Evolutionary conservation across 257 asterid species (phyloP).

Genomic region (Solanum piurae): DNA sequence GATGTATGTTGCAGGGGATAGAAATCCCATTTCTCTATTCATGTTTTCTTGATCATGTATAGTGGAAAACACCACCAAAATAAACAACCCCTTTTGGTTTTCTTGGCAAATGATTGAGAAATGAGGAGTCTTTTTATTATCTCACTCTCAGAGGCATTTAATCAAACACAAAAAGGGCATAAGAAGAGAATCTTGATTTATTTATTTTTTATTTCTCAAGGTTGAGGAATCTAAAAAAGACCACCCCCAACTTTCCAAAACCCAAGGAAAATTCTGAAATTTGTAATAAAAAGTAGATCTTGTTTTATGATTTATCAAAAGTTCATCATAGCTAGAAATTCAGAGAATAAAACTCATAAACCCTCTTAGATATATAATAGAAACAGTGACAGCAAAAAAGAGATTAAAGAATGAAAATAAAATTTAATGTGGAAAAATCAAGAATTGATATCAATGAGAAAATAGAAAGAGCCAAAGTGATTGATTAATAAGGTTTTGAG

Average conservation of each 20-base stretch:
- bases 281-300: conserved; percentile 24
- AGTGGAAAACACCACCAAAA: neutral
- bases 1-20: conserved; percentile 33
- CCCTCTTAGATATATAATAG: neutral
- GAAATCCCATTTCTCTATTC: conserved; percentile 43
- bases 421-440: neutral
- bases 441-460: neutral
- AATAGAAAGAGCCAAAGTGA: neutral
- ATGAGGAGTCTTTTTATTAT: conserved; percentile 5
- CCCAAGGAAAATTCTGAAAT: conserved; percentile 28
- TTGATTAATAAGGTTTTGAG: neutral
- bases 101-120: conserved; percentile 3
- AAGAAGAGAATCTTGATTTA: conserved; percentile 34
- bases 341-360: neutral
- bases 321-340: neutral
- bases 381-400: neutral
- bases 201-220: neutral
- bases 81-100: neutral
- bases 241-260: conserved; percentile 36
- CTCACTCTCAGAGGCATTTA: conserved; percentile 19
- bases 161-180: conserved; percentile 8
- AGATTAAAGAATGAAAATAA: neutral
- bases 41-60: conserved; percentile 11
- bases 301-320: conserved; percentile 19
- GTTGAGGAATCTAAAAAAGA: conserved; percentile 59